Base-by-base conservation (phyloP, 2,329 filamentous ascomycete species). In the Macrophomina phaseolina region DNA sequence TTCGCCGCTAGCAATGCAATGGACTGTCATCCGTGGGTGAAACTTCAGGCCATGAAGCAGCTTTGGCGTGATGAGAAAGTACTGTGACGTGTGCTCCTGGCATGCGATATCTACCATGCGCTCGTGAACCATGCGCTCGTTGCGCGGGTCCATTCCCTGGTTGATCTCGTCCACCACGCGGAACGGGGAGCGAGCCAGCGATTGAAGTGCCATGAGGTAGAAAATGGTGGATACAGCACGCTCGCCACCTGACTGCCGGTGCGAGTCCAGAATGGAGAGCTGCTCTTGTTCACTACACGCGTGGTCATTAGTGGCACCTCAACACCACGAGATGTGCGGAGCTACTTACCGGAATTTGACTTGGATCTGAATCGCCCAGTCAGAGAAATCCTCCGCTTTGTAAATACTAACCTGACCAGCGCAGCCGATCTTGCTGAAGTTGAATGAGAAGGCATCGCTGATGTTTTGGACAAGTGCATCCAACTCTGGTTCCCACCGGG, bases 111-210 rank as follows among this genome's bases (percentile, higher is more conserved):
- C 93, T 8, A 99, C 95, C 91, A 99, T 96, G 70, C 95, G 92
- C 76, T 94, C 93, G 81, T 99, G 95, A 16, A 99, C 94, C 88
- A 97, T 96, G 72, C 95, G 91, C 81, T 99, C 95, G 80, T 99
- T 99, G 73, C 95, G 90, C 51, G 94, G 95, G 78, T 99, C 95
- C 95, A 99, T 99, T 71, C 95, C 95, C 81, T 99, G 95, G 76
- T 99, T 99, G 84, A 99, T 99, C 82, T 99, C 95, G 80, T 99
- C 95, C 67, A 99, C 95, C 60, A 99, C 94, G 63, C 95, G 93
- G 86, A 99, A 99, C 1, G 95, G 95, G 3, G 94, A 93, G 73
- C 93, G 91, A 16, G 95, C 94, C 73, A 99, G 89, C 60, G 92
- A 92, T 78, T 99, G 95, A 32, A 99, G 87, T 5, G 95, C 93